Percentiles rank a stretch among this genome's conserved stretches.
Conservation (phyloP, 2,329 filamentous ascomycete species). For the Aspergillus pseudonomiae region DNA sequence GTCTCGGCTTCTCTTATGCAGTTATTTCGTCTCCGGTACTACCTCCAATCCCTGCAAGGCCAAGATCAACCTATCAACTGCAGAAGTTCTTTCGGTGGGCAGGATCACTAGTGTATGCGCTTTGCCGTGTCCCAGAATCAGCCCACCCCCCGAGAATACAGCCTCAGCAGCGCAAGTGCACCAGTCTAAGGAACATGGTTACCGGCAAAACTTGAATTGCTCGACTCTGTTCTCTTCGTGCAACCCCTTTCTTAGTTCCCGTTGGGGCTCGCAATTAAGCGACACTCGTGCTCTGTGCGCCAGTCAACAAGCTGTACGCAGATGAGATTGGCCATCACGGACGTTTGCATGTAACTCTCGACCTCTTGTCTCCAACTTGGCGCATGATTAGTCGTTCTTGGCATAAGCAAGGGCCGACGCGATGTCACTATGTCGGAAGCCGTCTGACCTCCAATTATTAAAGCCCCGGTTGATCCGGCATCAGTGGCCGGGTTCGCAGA, state of each 20-base stretch:
- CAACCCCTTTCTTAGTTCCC: not conserved
- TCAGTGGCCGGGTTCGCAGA: not conserved
- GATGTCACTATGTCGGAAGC: not conserved
- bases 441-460: not conserved
- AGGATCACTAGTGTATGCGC: constrained; percentile 2
- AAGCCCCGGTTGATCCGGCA: not conserved
- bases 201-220: not conserved
- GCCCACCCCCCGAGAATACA: constrained; percentile 6
- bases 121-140: not conserved
- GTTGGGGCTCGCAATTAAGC: not conserved
- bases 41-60: constrained; percentile 11
- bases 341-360: too few relatives aligned
- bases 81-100: constrained; percentile 5
- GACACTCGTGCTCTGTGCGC: rapidly evolving
- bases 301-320: not conserved
- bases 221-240: not conserved
- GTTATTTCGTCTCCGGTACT: not conserved
- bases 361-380: not conserved
- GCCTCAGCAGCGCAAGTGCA: not conserved
- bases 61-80: constrained; percentile 4
- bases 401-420: not conserved
- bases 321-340: not conserved
- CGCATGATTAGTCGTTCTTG: not conserved
- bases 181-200: not conserved
- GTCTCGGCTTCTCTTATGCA: not conserved